Percentiles rank a stretch among this genome's conserved stretches.
Conservation (phyloP, 208 protist species). For the Trypanosoma lewisi region DNA sequence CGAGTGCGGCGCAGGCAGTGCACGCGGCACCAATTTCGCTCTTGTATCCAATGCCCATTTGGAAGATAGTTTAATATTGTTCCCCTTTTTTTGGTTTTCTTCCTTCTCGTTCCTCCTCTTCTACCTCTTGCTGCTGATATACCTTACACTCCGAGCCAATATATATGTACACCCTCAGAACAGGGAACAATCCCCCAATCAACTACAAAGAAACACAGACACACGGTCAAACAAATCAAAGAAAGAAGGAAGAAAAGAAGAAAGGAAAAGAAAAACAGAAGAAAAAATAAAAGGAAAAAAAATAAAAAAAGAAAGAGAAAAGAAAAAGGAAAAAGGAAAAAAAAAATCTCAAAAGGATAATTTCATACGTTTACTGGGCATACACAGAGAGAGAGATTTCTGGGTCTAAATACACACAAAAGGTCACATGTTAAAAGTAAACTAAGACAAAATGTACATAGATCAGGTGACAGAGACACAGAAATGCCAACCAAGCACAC, state of each 20-base stretch:
- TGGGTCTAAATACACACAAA: too few species aligned
- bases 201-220: neutral
- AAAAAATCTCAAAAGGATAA: constrained; percentile 5
- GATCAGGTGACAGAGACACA: too few species aligned
- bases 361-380: too few species aligned
- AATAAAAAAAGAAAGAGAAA: neutral
- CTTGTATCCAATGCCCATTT: constrained; percentile 45
- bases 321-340: neutral
- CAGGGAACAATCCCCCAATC: neutral
- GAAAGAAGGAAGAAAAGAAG: neutral
- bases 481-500: too few species aligned
- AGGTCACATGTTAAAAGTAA: too few species aligned
- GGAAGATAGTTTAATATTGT: neutral
- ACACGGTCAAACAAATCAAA: neutral
- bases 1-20: constrained; percentile 28
- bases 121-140: too few species aligned
- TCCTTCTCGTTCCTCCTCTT: neutral
- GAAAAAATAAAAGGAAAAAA: neutral
- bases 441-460: too few species aligned
- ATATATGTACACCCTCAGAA: neutral
- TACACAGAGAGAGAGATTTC: too few species aligned
- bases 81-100: constrained; percentile 5
- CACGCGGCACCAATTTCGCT: constrained; percentile 51
- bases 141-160: neutral
- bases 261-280: neutral